Conservation (phyloP, 805 yeast genomes). For the Starmerella sirachaensis region DNA sequence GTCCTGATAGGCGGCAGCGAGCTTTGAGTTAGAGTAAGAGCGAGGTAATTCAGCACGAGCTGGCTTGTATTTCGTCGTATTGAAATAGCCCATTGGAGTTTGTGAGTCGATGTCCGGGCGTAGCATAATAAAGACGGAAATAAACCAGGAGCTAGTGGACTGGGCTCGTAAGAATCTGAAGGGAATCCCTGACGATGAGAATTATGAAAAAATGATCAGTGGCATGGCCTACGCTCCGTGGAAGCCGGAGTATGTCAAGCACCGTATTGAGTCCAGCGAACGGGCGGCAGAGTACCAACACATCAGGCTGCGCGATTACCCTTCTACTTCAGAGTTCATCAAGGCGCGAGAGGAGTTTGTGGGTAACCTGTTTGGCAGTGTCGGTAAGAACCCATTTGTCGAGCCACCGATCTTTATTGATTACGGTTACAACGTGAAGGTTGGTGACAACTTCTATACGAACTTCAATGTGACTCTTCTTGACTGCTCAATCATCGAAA, state of each 20-base stretch:
- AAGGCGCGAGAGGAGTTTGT: slow-evolving; percentile 33
- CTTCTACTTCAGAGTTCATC: slow-evolving; percentile 23
- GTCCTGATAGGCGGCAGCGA: no score
- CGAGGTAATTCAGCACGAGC: no score
- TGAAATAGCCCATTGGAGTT: no score
- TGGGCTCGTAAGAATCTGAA: slow-evolving; percentile 15
- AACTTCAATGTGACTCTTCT: slow-evolving; percentile 44
- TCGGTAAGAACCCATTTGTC: slow-evolving; percentile 33
- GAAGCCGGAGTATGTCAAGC: slow-evolving; percentile 24
- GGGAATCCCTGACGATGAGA: slow-evolving; percentile 22
- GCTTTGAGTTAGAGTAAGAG: no score
- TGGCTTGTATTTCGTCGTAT: no score
- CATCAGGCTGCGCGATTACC: slow-evolving; percentile 24
- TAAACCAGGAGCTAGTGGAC: slow-evolving; percentile 10
- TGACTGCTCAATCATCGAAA: slow-evolving; percentile 47
- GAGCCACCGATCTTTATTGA: slow-evolving; percentile 55
- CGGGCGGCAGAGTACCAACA: slow-evolving; percentile 24
- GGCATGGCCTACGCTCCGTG: slow-evolving; percentile 36
- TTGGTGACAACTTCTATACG: slow-evolving; percentile 49
- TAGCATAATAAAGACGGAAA: slow-evolving; percentile 1
- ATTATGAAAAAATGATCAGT: slow-evolving; percentile 47
- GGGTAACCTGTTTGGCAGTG: slow-evolving; percentile 37
- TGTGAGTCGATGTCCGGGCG: not conserved
- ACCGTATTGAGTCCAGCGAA: slow-evolving; percentile 26
- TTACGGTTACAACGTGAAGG: slow-evolving; percentile 48